Evolutionary conservation across 257 asterid species (phyloP).

Genomic region (Cruciata laevipes): DNA sequence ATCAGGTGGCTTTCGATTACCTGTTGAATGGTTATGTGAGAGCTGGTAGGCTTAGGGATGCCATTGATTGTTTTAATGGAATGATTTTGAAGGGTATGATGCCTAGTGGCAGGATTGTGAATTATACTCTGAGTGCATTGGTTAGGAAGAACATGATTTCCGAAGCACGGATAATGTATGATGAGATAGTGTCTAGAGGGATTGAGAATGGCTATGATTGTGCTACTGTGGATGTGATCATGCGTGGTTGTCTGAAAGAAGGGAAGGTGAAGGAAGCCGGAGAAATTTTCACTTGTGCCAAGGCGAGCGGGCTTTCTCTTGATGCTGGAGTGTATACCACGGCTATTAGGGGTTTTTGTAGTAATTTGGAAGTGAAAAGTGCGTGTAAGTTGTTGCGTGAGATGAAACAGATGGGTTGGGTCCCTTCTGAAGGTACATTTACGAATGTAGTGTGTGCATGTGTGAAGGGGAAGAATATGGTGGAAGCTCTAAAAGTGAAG

Average conservation of each 20-base stretch:
- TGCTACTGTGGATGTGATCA: slow-evolving; percentile 52
- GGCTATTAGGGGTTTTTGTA: slow-evolving; percentile 55
- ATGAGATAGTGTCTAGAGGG: slow-evolving; percentile 31
- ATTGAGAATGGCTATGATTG: slow-evolving; percentile 40
- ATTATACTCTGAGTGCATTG: slow-evolving; percentile 39
- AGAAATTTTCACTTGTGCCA: slow-evolving; percentile 45
- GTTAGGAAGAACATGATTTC: slow-evolving; percentile 36
- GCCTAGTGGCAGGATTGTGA: slow-evolving; percentile 30
- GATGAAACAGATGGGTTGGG: slow-evolving; percentile 66
- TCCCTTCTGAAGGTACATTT: slow-evolving; percentile 53
- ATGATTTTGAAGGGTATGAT: slow-evolving; percentile 36
- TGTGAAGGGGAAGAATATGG: slow-evolving; percentile 59
- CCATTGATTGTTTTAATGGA: slow-evolving; percentile 43
- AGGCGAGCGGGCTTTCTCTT: slow-evolving; percentile 41
- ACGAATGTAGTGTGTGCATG: slow-evolving; percentile 46
- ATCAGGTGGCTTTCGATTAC: slow-evolving; percentile 37
- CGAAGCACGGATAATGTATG: slow-evolving; percentile 40
- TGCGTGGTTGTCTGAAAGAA: slow-evolving; percentile 50
- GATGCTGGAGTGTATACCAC: slow-evolving; percentile 36
- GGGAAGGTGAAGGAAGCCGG: slow-evolving; percentile 51
- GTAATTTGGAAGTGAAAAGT: slow-evolving; percentile 24
- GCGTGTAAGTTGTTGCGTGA: slow-evolving; percentile 55
- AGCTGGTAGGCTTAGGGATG: slow-evolving; percentile 47
- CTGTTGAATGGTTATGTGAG: slow-evolving; percentile 48
- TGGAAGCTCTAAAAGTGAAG: slow-evolving; percentile 53